A percentile compares a stretch with the other conserved stretches of the same genome.
phyloP scores from a whole-genome alignment of 108 stramenopile genomes.

The Nitzschia putrida region DNA sequence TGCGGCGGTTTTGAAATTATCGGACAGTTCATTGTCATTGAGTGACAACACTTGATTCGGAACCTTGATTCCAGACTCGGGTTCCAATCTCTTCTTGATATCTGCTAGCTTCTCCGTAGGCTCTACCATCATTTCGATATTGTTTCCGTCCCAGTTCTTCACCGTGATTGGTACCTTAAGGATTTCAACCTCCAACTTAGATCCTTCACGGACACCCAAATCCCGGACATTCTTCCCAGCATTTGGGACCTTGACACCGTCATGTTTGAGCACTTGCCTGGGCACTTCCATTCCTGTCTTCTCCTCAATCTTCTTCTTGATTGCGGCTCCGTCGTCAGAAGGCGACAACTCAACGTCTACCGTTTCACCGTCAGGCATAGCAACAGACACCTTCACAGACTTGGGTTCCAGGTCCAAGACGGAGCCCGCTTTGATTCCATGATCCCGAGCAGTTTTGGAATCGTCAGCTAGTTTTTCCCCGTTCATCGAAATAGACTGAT shows the following conservation, averaged over 20 bases:
- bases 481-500: slow-evolving; percentile 14
- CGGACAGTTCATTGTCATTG: slow-evolving; percentile 46
- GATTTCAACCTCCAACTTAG: slow-evolving; percentile 17
- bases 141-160: slow-evolving; percentile 28
- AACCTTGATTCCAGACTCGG: slow-evolving; percentile 17
- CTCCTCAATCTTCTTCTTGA: slow-evolving; percentile 29
- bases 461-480: slow-evolving; percentile 23
- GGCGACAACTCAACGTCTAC: slow-evolving; percentile 11
- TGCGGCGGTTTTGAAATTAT: slow-evolving; percentile 7
- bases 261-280: slow-evolving; percentile 19
- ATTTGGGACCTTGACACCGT: slow-evolving; percentile 20
- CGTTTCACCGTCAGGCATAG: slow-evolving; percentile 25
- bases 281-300: slow-evolving; percentile 19
- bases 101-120: slow-evolving; percentile 17
- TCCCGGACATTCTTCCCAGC: slow-evolving; percentile 9
- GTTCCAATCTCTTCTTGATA: slow-evolving; percentile 26
- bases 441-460: slow-evolving; percentile 17
- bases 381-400: not conserved
- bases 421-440: slow-evolving; percentile 27
- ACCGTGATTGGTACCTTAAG: slow-evolving; percentile 26
- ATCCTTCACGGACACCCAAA: slow-evolving; percentile 19
- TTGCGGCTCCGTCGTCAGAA: slow-evolving; percentile 10
- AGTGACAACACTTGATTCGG: slow-evolving; percentile 56
- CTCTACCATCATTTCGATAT: slow-evolving; percentile 18
- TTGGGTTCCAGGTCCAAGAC: slow-evolving; percentile 33